Evolutionary conservation across 352 stramenopile genomes (phyloP).

Genomic region (Phytophthora sp.): DNA sequence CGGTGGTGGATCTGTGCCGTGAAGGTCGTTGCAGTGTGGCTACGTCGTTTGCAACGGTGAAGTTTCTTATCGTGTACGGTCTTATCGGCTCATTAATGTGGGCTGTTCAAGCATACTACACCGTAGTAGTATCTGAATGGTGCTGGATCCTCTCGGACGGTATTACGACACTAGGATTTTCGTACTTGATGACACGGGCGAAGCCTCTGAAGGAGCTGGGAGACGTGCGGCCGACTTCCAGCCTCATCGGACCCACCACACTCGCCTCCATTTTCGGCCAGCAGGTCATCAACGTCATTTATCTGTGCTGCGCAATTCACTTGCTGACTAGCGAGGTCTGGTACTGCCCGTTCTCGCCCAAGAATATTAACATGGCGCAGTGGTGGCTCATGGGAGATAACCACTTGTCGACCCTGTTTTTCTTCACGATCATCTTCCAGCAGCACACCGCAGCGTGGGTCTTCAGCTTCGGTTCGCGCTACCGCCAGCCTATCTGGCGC

Average conservation of each 20-base stretch:
- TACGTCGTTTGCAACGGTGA: slow-evolving; percentile 86
- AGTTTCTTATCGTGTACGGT: slow-evolving; percentile 91
- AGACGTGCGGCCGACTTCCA: slow-evolving; percentile 43
- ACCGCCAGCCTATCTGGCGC: slow-evolving; percentile 48
- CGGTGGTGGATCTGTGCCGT: slow-evolving; percentile 82
- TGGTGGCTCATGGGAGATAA: slow-evolving; percentile 59
- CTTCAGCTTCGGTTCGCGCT: slow-evolving; percentile 53
- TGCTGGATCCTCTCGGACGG: slow-evolving; percentile 77
- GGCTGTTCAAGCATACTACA: slow-evolving; percentile 78
- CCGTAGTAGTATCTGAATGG: slow-evolving; percentile 74
- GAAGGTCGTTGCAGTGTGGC: slow-evolving; percentile 89
- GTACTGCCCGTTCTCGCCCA: slow-evolving; percentile 51
- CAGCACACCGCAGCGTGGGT: slow-evolving; percentile 34
- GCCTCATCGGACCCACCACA: slow-evolving; percentile 60
- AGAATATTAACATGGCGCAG: slow-evolving; percentile 44
- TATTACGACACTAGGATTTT: slow-evolving; percentile 64
- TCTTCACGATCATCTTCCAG: slow-evolving; percentile 43
- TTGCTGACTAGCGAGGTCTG: slow-evolving; percentile 38
- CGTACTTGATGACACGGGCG: slow-evolving; percentile 74
- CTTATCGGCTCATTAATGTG: slow-evolving; percentile 68
- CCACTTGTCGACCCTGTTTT: slow-evolving; percentile 38
- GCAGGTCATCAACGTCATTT: slow-evolving; percentile 59
- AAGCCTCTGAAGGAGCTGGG: slow-evolving; percentile 47
- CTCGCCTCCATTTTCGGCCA: slow-evolving; percentile 52
- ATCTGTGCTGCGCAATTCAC: slow-evolving; percentile 36